Conservation (phyloP, 805 yeast species). For the Cyberlindnera bimundalis region DNA sequence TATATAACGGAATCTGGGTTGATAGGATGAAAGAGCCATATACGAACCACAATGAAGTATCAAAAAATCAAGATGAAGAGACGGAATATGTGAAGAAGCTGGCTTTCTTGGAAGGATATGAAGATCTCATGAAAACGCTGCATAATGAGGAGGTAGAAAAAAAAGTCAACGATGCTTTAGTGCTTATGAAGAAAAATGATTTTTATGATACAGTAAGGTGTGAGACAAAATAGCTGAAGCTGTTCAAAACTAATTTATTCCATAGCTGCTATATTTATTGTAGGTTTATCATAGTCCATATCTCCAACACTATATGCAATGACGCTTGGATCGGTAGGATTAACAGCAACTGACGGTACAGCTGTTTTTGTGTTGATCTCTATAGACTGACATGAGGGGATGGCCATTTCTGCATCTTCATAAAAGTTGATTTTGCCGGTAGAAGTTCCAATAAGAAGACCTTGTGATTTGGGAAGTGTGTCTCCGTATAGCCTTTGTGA, state of each 20-base stretch:
- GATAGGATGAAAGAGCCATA: conserved; percentile 7
- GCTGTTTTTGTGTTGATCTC: conserved; percentile 7
- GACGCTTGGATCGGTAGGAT: conserved; percentile 19
- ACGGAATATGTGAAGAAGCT: conserved; percentile 13
- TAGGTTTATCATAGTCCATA: conserved; percentile 13
- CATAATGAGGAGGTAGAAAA: background rate
- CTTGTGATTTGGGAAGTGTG: conserved; percentile 21
- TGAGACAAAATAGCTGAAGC: too few species aligned
- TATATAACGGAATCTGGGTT: conserved; percentile 20
- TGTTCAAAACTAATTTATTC: conserved; percentile 1
- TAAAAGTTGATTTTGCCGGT: conserved; percentile 21
- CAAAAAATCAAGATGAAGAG: conserved; percentile 1
- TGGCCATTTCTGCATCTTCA: conserved; percentile 25
- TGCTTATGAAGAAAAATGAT: conserved; percentile 5
- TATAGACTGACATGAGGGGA: conserved; percentile 2
- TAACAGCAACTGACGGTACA: conserved; percentile 15
- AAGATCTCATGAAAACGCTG: conserved; percentile 9
- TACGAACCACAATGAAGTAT: background rate
- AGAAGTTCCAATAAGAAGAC: conserved; percentile 29
- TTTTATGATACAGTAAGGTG: conserved; percentile 7
- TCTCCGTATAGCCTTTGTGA: conserved; percentile 28
- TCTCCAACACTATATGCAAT: conserved; percentile 21
- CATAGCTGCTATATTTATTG: conserved; percentile 7
- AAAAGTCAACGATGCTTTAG: conserved; percentile 4
- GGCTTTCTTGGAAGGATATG: conserved; percentile 21